Evolutionary conservation across 352 stramenopile species (phyloP), one percentile per base, ranked within the genome.

Genomic region (Pythium apleroticum): DNA sequence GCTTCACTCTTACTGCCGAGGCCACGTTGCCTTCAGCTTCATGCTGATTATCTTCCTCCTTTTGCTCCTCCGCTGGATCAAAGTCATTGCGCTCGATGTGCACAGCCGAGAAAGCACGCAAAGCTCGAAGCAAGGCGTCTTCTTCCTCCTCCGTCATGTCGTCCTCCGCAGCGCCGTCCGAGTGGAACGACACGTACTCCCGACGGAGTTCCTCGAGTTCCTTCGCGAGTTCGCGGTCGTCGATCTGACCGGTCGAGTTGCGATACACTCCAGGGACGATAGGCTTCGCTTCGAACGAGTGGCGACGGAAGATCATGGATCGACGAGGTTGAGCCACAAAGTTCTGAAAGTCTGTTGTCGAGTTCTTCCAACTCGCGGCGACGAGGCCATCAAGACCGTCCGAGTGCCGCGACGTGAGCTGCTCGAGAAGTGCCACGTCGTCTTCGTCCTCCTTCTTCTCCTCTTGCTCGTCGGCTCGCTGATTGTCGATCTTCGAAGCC

Each of bases 301-400:
- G 50, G 17, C 57, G 64, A 28, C 57, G 56, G 27, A 63, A 71
- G 43, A 71, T 57, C 15, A 65, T 35, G 17, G 64, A 63, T 7
- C 64, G 64, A 14, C 64, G 57, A 19, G 50, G 50, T 39, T 59
- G 64, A 20, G 64, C 49, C 15, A 71, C 64, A 49, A 71, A 71
- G 52, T 71, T 71, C 14, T 64, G 55, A 22, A 71, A 71, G 33
- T 71, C 64, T 22, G 63, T 58, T 1, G 56, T 64, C 50, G 46
- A 50, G 9, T 31, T 22, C 24, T 65, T 64, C 55, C 46, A 65
- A 28, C 20, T 52, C 1, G 35, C 48, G 1, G 49, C 27, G 33
- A 37, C 17, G 17, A 19, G 24, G n/a, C 52, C 19, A 43, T 49
- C 20, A 31, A 15, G 35, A 15, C 24, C 9, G 22, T 24, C n/a